Base-by-base conservation (phyloP, 495 filamentous ascomycete genomes). In the Glonium stellatum region DNA sequence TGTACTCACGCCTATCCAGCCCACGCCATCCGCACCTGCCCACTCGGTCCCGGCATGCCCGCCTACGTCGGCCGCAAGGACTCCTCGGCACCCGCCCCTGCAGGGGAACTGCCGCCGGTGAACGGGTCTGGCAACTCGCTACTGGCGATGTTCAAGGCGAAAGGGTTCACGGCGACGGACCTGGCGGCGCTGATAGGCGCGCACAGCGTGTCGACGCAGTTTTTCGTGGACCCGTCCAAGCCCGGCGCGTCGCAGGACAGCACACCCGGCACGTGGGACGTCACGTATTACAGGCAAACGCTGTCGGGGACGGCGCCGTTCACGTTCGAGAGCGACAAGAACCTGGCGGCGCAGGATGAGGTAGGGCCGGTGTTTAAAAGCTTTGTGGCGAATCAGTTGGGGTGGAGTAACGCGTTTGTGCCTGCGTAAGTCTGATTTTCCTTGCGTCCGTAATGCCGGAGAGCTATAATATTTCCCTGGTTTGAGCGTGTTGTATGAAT, bases 121-220 rank as follows among this genome's bases (percentile, higher is more conserved):
- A 56, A 34, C 21, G 53, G 39, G n/a, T 18, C 15, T 5, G 58
- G 39, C 1, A 46, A 50, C 34, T 48, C 48, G 37, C 54, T 63
- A 11, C n/a, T 65, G 27, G 48, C 55, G 21, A 47, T 63, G n/a
- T 70, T 70, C 57, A 53, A 31, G 44, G 64, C 59, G 44, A 63
- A 66, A n/a, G 67, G 65, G 25, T 68, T 70, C 66, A 61, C 57
- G 12, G 56, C 60, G 12, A 57, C 27, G 8, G 67, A 70, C 25
- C 62, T 68, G 25, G 65, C 57, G 15, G 67, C 67, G 11, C 62
- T 70, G 8, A 56, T 70, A 21, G 67, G 67, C 49, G 67, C 67
- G 8, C 67, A 69, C 59, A 65, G 42, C 9, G 41, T 59, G 1
- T 59, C 67, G 12, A 48, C 25, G 15, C 67, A 69, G 41, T 55